Base-by-base conservation (phyloP, 148 eudicot species). In the Linanthus parryae region DNA sequence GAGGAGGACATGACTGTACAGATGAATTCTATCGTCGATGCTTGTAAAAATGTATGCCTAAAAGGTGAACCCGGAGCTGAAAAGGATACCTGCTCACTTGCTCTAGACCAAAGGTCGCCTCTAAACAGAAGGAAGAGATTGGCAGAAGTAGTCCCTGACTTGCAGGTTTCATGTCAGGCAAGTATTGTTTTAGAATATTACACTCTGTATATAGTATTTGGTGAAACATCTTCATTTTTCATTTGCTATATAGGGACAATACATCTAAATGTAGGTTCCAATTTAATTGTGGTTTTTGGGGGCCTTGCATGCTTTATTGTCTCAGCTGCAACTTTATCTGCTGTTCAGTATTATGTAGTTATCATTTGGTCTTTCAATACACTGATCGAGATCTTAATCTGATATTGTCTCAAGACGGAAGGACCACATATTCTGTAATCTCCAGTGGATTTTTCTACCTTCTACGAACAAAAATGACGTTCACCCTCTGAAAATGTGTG, bases 131-230 rank as follows among this genome's bases (percentile, higher is more conserved):
- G 76, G 56, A 67, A 64, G 57, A 70, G 54, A 59, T 64, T 73
- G 47, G 59, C 69, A 20, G 80, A 81, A 48, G 80, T 83, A 21
- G 57, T 54, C 57, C 59, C 74, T 54, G 44, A 49, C 52, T 34
- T 50, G 21, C 77, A 22, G 28, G 64, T 46, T 60, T 67, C 83
- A 17, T 68, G 80, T 65, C 78, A 68, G 77, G 87, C 69, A 49
- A 56, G 74, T 52, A 29, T 26, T 17, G 38, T 22, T 21, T 30
- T 22, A n/a, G n/a, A n/a, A n/a, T 50, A 34, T 6, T 20, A 28
- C 33, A 26, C 57, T 54, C 13, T 56, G 16, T 41, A 2, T 8
- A 58, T 2, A 8, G 4, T 19, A 15, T 40, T 52, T 68, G 9
- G 25, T 8, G n/a, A 14, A 2, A 25, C 15, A 25, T 4, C 11